phyloP scores from a whole-genome alignment of 202 grass and related monocot genomes.

The Eragrostis tef region DNA sequence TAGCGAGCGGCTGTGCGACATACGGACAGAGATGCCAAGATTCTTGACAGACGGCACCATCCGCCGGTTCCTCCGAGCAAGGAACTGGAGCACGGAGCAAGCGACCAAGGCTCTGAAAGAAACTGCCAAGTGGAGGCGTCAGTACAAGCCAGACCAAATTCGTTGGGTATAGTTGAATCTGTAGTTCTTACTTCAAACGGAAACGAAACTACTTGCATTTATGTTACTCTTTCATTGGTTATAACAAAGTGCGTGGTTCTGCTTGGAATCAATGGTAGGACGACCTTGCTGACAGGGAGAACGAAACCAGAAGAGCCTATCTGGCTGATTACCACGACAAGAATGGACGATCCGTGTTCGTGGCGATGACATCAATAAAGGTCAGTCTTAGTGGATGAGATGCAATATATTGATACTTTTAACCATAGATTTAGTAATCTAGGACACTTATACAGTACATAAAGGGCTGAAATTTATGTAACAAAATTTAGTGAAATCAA shows the following conservation, averaged over 20 bases:
- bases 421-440: no score
- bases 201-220: background rate
- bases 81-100: constrained; percentile 36
- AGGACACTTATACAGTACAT: no score
- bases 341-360: constrained; percentile 29
- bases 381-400: background rate
- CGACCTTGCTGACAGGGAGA: constrained; percentile 20
- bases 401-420: background rate
- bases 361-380: background rate
- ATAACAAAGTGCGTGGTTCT: background rate
- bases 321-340: constrained; percentile 38
- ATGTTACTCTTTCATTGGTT: background rate
- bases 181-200: background rate
- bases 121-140: constrained; percentile 53
- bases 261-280: constrained; percentile 22
- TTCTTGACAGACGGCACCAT: constrained; percentile 50
- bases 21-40: no score
- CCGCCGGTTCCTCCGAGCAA: constrained; percentile 53
- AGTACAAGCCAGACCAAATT: constrained; percentile 48
- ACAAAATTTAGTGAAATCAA: background rate
- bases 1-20: no score
- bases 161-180: constrained; percentile 36
- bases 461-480: no score
- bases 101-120: constrained; percentile 45
- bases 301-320: constrained; percentile 17